Percentiles rank a stretch among this genome's conserved stretches.
Evolutionary conservation across 805 yeast genomes (phyloP).

Genomic region (Teunomyces tritomae): DNA sequence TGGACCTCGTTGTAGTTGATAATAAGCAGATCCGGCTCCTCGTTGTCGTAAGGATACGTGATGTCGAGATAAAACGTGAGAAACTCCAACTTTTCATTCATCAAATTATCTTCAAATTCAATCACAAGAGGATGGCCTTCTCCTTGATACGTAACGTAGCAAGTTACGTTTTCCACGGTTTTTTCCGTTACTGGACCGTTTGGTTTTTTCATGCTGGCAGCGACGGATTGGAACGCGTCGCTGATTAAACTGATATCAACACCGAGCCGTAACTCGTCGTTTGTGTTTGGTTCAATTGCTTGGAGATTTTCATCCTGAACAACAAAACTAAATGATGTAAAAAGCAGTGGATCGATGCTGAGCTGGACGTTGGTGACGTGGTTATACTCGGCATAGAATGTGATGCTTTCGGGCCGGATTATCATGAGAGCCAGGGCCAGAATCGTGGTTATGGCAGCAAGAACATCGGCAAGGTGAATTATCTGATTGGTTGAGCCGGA

Average conservation of each 20-base stretch:
- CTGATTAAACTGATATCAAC: slow-evolving; percentile 34
- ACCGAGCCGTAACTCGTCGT: slow-evolving; percentile 24
- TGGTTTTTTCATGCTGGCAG: slow-evolving; percentile 13
- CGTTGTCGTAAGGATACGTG: slow-evolving; percentile 20
- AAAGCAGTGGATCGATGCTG: slow-evolving; percentile 36
- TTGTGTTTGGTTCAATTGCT: background rate
- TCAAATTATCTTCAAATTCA: slow-evolving; percentile 40
- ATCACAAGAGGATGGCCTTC: slow-evolving; percentile 38
- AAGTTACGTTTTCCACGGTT: slow-evolving; percentile 21
- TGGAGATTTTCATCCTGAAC: slow-evolving; percentile 8
- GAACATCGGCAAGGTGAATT: slow-evolving; percentile 36
- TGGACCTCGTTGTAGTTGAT: slow-evolving; percentile 30
- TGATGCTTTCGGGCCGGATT: slow-evolving; percentile 30
- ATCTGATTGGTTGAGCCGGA: slow-evolving; percentile 38
- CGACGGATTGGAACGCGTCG: slow-evolving; percentile 35
- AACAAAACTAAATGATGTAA: slow-evolving; percentile 25
- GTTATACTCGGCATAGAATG: slow-evolving; percentile 34
- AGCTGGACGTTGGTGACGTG: slow-evolving; percentile 35
- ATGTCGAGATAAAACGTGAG: slow-evolving; percentile 34
- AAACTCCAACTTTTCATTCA: slow-evolving; percentile 43
- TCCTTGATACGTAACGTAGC: slow-evolving; percentile 37
- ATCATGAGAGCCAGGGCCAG: slow-evolving; percentile 34
- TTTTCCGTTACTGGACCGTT: background rate
- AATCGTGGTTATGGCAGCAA: slow-evolving; percentile 30
- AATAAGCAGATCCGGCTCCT: slow-evolving; percentile 16